Conservation (phyloP, 2,329 filamentous ascomycete species). For the Aspergillus sp. region DNA sequence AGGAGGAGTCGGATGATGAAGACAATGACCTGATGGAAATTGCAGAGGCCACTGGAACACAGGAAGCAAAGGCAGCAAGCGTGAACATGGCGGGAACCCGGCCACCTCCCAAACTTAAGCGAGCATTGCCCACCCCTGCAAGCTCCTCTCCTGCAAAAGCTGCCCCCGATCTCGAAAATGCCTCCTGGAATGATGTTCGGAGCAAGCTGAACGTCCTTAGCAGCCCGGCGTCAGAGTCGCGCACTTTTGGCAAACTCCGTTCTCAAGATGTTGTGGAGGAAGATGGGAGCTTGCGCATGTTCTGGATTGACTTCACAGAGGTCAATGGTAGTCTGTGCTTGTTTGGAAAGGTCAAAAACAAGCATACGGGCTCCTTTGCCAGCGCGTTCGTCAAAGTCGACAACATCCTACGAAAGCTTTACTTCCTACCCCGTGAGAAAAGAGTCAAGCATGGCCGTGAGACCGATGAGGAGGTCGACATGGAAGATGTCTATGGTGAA, state of each 20-base stretch:
- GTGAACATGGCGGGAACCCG: slow-evolving; percentile 84
- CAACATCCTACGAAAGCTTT: slow-evolving; percentile 88
- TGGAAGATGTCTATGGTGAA: slow-evolving; percentile 87
- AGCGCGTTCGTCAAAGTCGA: slow-evolving; percentile 97
- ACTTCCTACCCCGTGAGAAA: slow-evolving; percentile 78
- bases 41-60: slow-evolving; percentile 66
- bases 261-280: slow-evolving; percentile 85
- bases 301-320: slow-evolving; percentile 96
- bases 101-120: slow-evolving; percentile 71
- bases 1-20: slow-evolving; percentile 68
- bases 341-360: slow-evolving; percentile 94
- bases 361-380: slow-evolving; percentile 71
- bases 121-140: slow-evolving; percentile 67
- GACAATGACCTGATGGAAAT: slow-evolving; percentile 86
- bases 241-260: slow-evolving; percentile 73
- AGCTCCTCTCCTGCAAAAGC: slow-evolving; percentile 73
- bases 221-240: slow-evolving; percentile 63
- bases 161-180: slow-evolving; percentile 63
- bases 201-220: slow-evolving; percentile 81
- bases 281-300: slow-evolving; percentile 88
- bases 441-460: slow-evolving; percentile 60
- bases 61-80: slow-evolving; percentile 62
- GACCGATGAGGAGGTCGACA: slow-evolving; percentile 74
- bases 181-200: slow-evolving; percentile 85
- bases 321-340: slow-evolving; percentile 87